Base-by-base conservation (phyloP, 2,329 filamentous ascomycete species). In the Pseudocercospora fijiensis region DNA sequence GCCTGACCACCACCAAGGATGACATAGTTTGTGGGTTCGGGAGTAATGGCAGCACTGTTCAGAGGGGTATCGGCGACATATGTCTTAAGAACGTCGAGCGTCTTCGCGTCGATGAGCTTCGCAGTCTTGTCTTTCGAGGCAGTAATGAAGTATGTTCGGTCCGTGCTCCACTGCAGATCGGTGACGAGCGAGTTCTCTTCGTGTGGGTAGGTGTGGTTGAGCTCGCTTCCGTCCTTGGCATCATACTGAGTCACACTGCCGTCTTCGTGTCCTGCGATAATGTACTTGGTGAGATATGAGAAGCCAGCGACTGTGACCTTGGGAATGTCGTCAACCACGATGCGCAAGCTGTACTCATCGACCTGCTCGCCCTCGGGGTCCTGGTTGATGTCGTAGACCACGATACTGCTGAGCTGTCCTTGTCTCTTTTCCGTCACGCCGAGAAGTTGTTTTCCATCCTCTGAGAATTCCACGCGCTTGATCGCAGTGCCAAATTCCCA, bases 371-470 rank as follows among this genome's bases (percentile, higher is more conserved):
- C 91, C 68, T 93, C 83, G 68, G 90, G 85, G 76, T 96, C 92
- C 70, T 88, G 86, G 78, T 87, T 88, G 84, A 99, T 90, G 78
- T 96, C 91, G 76, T 96, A 86, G 69, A 98, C 92, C 67, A 94
- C 89, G 75, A 99, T 97, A 72, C 93, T 96, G 76, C 91, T 92
- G 70, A 98, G 85, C 81, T 92, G 94, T 71, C 95, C 95, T 87
- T 96, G 96, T 75, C 95, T 92, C 90, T 97, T 96, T 84, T 99
- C 95, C 60, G 95, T 99, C 68, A 99, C 93, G 68, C 92, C 94
- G 70, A 99, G 84, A 73, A 99, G 84, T 81, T 91, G 87, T 75
- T 86, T 90, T 75, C 94, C 95, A 80, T 99, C 95, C 75, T 96
- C 90, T 77, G 88, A 93, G 84, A 99, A 99, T 82, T 97, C 94